Evolutionary conservation across 495 filamentous ascomycete genomes (phyloP), one percentile per base, ranked within the genome.

Genomic region (Lepidopterella palustris): DNA sequence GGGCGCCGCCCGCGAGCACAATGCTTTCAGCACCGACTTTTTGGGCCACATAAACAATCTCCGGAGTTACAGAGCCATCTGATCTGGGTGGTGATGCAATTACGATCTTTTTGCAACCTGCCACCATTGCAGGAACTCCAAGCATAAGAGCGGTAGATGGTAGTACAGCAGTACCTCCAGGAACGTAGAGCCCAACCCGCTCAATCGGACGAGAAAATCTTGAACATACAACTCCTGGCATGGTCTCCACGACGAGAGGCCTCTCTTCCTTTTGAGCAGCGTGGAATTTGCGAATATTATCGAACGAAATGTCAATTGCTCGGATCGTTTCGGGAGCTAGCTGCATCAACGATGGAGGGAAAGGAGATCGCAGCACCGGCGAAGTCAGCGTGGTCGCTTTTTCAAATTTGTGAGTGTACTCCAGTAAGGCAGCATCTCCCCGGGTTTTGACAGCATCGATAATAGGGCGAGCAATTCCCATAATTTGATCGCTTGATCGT

Each of bases 41-140:
- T 80, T 97, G 92, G 23, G 93, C 95, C n/a, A 89, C 84, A 68
- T 98, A 98, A 28, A 98, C 92, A 54, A 98, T 95, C 73, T 98
- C 93, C 3, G 93, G 93, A 0, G 92, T 95, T 63, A 97, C 82
- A 62, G 82, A 89, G 40, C 93, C 93, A 68, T 98, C 93, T 0
- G 86, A 71, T 52, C 93, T 86, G 6, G 93, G 95, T 5, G 93
- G 93, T 0, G 92, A 92, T 9, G 95, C 93, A 27, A 98, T 71
- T 21, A 98, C 86, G 47, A 98, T 97, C 73, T 85, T 91, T 72
- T 90, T 84, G 80, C 93, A 98, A n/a, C 93, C 95, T 11, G 93
- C 93, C 3, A 97, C 93, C 84, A 93, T 92, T 29, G 93, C 93
- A 18, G 93, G 93, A 5, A 97, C 93, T 68, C 93, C 93, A 25